Conservation (phyloP, 1,284 basidiomycete genomes). For the Grifola frondosa region DNA sequence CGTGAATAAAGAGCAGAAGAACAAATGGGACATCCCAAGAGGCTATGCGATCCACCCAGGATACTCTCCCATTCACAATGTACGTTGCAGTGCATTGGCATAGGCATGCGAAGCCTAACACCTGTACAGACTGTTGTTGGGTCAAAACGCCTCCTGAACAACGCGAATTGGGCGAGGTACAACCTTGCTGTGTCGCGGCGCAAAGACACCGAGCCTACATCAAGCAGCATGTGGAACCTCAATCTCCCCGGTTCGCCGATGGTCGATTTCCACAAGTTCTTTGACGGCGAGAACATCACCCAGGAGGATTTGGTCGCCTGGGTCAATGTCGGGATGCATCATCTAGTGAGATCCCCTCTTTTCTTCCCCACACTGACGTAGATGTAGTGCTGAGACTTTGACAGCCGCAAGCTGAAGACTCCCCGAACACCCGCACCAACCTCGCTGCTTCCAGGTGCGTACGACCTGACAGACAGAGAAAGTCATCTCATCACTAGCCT, state of each 20-base stretch:
- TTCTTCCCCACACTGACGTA: not conserved
- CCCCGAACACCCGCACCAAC: slow-evolving; percentile 61
- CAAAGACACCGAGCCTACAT: slow-evolving; percentile 60
- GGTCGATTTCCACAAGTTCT: slow-evolving; percentile 64
- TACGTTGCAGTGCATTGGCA: slow-evolving; percentile 25
- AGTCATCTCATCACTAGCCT: not conserved
- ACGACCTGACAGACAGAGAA: not conserved
- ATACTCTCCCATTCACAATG: slow-evolving; percentile 50
- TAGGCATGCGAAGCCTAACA: not conserved
- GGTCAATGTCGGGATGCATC: slow-evolving; percentile 66
- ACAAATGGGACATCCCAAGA: slow-evolving; percentile 54
- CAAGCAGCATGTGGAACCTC: slow-evolving; percentile 60
- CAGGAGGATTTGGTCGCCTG: slow-evolving; percentile 65
- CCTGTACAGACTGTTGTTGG: slow-evolving; percentile 51
- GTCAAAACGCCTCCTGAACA: slow-evolving; percentile 56
- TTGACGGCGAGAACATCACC: slow-evolving; percentile 59
- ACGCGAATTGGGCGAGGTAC: slow-evolving; percentile 65
- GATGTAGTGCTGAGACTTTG: too few species aligned
- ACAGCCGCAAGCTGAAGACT: slow-evolving; percentile 61
- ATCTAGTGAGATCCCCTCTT: slow-evolving; percentile 37
- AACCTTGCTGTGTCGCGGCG: slow-evolving; percentile 57
- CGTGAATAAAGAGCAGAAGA: slow-evolving; percentile 57
- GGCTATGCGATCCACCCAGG: slow-evolving; percentile 60
- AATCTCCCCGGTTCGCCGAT: slow-evolving; percentile 57
- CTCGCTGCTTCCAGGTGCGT: slow-evolving; percentile 52